Conservation (phyloP, 495 filamentous ascomycete genomes). For the Beverwykella pulmonaria region DNA sequence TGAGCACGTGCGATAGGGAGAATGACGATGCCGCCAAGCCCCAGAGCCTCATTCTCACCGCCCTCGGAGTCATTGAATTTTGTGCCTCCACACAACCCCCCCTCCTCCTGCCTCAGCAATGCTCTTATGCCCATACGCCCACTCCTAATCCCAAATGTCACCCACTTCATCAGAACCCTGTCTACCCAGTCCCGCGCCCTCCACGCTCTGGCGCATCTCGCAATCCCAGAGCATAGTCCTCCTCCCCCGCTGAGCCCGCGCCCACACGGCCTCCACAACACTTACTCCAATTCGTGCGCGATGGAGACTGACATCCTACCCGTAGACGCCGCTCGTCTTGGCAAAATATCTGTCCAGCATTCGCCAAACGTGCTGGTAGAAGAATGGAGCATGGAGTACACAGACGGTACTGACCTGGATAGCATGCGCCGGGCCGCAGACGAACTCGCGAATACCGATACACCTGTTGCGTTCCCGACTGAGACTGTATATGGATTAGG, state of each 20-base stretch:
- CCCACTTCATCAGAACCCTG: not conserved
- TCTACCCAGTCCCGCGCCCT: constrained; percentile 12
- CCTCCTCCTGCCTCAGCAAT: constrained; percentile 2
- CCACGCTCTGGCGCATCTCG: constrained; percentile 20
- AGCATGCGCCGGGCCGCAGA: constrained; percentile 58
- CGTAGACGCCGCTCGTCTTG: constrained; percentile 28
- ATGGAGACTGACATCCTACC: constrained; percentile 36
- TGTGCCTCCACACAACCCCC: not conserved
- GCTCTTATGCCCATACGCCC: constrained; percentile 20
- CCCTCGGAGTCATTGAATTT: constrained; percentile 24
- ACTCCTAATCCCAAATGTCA: constrained; percentile 30
- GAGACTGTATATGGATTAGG: constrained; percentile 98
- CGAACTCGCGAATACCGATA: constrained; percentile 62
- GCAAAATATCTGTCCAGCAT: constrained; percentile 13
- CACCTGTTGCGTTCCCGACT: constrained; percentile 92
- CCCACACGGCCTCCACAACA: not conserved
- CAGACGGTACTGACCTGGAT: constrained; percentile 22
- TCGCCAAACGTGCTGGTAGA: constrained; percentile 9
- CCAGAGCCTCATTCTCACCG: not conserved
- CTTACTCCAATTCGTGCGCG: not conserved
- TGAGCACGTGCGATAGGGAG: no score
- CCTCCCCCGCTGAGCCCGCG: constrained; percentile 5
- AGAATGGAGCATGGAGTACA: constrained; percentile 32
- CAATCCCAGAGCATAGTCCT: not conserved
- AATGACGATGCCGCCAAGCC: constrained; percentile 8